These are phyloP conservation scores for Sphagnum contortum DNA, from an alignment of 225 moss, liverwort and hornwort species.

Conservation along the genomic window DNA sequence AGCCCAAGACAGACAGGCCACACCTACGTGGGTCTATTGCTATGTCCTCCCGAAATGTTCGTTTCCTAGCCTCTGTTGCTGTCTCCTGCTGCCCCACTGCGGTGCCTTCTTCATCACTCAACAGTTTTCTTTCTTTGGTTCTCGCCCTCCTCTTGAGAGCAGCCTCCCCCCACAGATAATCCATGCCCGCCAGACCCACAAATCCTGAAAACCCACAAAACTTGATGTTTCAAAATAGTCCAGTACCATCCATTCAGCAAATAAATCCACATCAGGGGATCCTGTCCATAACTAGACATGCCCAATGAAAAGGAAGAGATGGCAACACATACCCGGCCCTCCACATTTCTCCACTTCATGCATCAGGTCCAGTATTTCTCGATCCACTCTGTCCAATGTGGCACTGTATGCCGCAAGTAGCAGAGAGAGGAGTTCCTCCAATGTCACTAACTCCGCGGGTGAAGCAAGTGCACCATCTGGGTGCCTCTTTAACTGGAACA, in stretches of 20 bases:
- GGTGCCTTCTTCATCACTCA: slow-evolving; percentile 23
- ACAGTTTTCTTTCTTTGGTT: slow-evolving; percentile 16
- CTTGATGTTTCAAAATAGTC: too few species aligned
- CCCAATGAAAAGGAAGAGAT: too few species aligned
- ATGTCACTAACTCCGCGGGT: slow-evolving; percentile 24
- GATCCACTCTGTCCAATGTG: slow-evolving; percentile 51
- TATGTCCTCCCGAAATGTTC: slow-evolving; percentile 69
- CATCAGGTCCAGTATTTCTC: slow-evolving; percentile 69
- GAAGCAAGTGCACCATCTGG: slow-evolving; percentile 13
- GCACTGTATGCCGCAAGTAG: slow-evolving; percentile 86
- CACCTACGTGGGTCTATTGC: slow-evolving; percentile 80
- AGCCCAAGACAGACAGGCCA: slow-evolving; percentile 74
- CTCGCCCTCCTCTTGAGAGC: slow-evolving; percentile 66
- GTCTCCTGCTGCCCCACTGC: slow-evolving; percentile 16
- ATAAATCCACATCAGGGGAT: too few species aligned
- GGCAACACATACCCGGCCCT: slow-evolving; percentile 35
- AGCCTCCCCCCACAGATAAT: slow-evolving; percentile 97
- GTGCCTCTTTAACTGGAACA: slow-evolving; percentile 59
- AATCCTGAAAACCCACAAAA: slow-evolving; percentile 15
- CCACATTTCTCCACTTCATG: slow-evolving; percentile 67
- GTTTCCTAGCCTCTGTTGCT: slow-evolving; percentile 45
- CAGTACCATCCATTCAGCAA: too few species aligned
- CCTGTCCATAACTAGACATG: too few species aligned
- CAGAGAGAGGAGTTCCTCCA: slow-evolving; percentile 66
- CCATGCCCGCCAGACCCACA: slow-evolving; percentile 59